These are phyloP conservation scores for Blastobotrys arbuscula DNA, from an alignment of 1,139 yeast genomes.

Conservation along the genomic window DNA sequence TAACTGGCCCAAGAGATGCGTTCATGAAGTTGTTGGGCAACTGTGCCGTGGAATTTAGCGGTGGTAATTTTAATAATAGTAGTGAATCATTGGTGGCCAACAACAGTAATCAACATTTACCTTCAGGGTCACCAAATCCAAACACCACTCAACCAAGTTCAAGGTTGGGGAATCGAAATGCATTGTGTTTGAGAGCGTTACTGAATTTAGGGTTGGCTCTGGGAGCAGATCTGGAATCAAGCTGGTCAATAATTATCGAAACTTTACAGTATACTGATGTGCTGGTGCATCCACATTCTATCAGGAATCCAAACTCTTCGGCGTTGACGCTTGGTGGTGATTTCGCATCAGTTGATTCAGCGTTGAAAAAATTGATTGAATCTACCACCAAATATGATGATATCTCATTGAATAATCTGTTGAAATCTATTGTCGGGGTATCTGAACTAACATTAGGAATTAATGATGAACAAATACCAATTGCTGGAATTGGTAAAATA, in stretches of 20 bases:
- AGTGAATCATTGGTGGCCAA: neutral
- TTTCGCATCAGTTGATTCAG: slow-evolving; percentile 46
- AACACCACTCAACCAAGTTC: too few species aligned
- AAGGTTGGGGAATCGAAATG: slow-evolving; percentile 41
- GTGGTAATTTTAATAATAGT: neutral
- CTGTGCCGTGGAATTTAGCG: neutral
- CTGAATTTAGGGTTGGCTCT: slow-evolving; percentile 70
- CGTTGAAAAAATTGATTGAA: slow-evolving; percentile 48
- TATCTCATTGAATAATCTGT: slow-evolving; percentile 3
- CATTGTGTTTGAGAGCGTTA: slow-evolving; percentile 73
- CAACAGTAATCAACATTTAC: neutral
- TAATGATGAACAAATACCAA: neutral
- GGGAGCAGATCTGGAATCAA: slow-evolving; percentile 59
- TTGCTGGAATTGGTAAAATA: slow-evolving; percentile 17
- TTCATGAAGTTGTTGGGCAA: slow-evolving; percentile 54
- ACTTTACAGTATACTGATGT: slow-evolving; percentile 65
- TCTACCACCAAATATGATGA: slow-evolving; percentile 5
- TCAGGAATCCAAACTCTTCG: slow-evolving; percentile 32
- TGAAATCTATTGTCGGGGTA: slow-evolving; percentile 6
- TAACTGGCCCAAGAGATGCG: slow-evolving; percentile 52
- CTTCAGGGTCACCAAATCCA: neutral
- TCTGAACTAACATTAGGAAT: slow-evolving; percentile 6
- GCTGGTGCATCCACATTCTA: slow-evolving; percentile 27
- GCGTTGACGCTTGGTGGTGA: slow-evolving; percentile 37
- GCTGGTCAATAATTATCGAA: slow-evolving; percentile 66